These are phyloP conservation scores for Mycena floridula DNA, from an alignment of 768 basidiomycete species.

Conservation along the genomic window DNA sequence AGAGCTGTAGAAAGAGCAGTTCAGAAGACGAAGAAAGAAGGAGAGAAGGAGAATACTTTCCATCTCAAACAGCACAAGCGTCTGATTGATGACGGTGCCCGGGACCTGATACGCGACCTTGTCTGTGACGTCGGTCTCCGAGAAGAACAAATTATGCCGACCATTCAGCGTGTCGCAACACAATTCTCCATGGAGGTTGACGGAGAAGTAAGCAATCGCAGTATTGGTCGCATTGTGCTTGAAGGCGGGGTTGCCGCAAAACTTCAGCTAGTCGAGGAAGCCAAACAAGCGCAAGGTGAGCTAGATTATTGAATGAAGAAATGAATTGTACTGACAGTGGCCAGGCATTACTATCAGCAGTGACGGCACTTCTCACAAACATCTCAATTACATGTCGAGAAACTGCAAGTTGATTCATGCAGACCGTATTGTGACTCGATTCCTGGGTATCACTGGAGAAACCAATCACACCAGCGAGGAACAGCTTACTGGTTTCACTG, in stretches of 20 bases:
- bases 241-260: slow-evolving; percentile 15
- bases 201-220: slow-evolving; percentile 4
- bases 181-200: background rate
- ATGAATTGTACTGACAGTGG: slow-evolving; percentile 1
- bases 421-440: background rate
- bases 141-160: background rate
- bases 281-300: slow-evolving; percentile 2
- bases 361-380: slow-evolving; percentile 16
- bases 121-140: background rate
- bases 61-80: too few relatives aligned
- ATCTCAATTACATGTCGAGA: slow-evolving; percentile 13
- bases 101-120: background rate
- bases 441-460: slow-evolving; percentile 10
- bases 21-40: too few relatives aligned
- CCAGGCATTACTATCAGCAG: slow-evolving; percentile 12
- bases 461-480: slow-evolving; percentile 19
- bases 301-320: background rate
- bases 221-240: slow-evolving; percentile 1
- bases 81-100: too few relatives aligned
- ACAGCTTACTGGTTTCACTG: slow-evolving; percentile 15
- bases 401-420: slow-evolving; percentile 1
- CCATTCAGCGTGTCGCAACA: slow-evolving; percentile 1
- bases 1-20: too few relatives aligned
- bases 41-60: too few relatives aligned
- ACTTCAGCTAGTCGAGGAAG: slow-evolving; percentile 13